phyloP scores from a whole-genome alignment of 805 yeast genomes.

The Pichia ethanolica region DNA sequence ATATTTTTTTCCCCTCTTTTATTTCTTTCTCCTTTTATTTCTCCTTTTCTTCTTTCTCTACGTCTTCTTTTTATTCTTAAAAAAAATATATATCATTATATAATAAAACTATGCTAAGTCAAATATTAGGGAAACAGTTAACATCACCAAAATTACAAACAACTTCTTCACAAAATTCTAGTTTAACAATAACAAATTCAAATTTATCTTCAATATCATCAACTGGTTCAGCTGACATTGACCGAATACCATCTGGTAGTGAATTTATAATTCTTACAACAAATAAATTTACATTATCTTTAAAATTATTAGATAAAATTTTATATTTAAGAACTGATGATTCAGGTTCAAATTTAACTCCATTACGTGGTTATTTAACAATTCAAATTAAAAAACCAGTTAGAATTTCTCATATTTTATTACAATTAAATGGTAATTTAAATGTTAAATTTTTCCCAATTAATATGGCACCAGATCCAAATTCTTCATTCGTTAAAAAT shows the following conservation, averaged over 20 bases:
- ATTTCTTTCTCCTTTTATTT: too few relatives aligned
- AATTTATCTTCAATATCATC: not conserved
- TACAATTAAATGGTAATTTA: conserved; percentile 14
- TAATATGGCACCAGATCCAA: not conserved
- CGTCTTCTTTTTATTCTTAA: too few relatives aligned
- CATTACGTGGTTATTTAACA: conserved; percentile 19
- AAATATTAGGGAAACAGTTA: not conserved
- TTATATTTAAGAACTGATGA: conserved; percentile 10
- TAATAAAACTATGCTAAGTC: not conserved
- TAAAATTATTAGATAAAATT: conserved; percentile 10
- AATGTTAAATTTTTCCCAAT: conserved; percentile 3
- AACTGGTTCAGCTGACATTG: not conserved
- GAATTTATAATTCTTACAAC: conserved; percentile 1
- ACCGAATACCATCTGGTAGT: conserved; percentile 5
- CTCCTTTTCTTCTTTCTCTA: too few relatives aligned
- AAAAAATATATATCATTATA: not conserved
- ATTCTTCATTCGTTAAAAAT: not conserved
- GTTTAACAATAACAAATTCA: not conserved
- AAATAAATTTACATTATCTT: conserved; percentile 1
- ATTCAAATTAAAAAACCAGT: conserved; percentile 14
- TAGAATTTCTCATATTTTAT: conserved; percentile 8
- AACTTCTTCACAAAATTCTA: not conserved
- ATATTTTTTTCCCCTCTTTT: too few relatives aligned
- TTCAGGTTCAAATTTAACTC: conserved; percentile 5
- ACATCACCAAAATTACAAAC: not conserved